Evolutionary conservation across 106 monocot genomes (phyloP).

Genomic region (Vanilla planifolia): DNA sequence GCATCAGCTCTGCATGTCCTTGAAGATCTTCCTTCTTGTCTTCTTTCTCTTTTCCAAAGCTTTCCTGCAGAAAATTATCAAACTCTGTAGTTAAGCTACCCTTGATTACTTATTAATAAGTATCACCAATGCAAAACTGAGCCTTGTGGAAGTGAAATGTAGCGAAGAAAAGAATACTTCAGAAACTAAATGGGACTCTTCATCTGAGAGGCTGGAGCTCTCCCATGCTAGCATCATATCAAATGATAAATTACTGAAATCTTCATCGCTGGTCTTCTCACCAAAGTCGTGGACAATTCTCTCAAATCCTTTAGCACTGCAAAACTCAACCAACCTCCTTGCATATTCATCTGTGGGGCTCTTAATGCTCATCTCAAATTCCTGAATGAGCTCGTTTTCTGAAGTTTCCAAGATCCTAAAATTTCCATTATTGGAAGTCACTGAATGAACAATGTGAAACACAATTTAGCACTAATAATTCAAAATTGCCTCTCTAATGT

Average conservation of each 20-base stretch:
- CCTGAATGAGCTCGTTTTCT: slow-evolving; percentile 43
- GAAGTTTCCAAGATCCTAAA: slow-evolving; percentile 57
- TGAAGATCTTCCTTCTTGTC: slow-evolving; percentile 29
- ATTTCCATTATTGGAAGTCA: no score
- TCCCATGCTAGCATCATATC: slow-evolving; percentile 97
- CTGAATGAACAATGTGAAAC: no score
- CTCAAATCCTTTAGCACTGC: slow-evolving; percentile 46
- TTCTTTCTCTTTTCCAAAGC: slow-evolving; percentile 64
- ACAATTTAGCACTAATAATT: no score
- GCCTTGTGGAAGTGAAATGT: background rate
- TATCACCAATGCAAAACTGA: background rate
- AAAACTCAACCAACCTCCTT: slow-evolving; percentile 73
- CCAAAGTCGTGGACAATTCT: slow-evolving; percentile 24
- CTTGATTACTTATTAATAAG: background rate
- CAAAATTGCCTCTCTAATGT: no score
- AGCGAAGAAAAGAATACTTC: background rate
- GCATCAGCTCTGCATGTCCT: slow-evolving; percentile 32
- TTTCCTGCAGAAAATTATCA: slow-evolving; percentile 31
- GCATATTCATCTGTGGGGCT: slow-evolving; percentile 35
- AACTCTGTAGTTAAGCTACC: no score
- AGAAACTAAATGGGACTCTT: slow-evolving; percentile 26
- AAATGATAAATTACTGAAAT: slow-evolving; percentile 68
- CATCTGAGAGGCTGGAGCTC: slow-evolving; percentile 25
- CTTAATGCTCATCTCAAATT: slow-evolving; percentile 50
- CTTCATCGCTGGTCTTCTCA: slow-evolving; percentile 47